Percentiles rank a stretch among this genome's conserved stretches.
Evolutionary conservation across 2,329 filamentous ascomycete genomes (phyloP).

Genomic region (Xylaria sp.): DNA sequence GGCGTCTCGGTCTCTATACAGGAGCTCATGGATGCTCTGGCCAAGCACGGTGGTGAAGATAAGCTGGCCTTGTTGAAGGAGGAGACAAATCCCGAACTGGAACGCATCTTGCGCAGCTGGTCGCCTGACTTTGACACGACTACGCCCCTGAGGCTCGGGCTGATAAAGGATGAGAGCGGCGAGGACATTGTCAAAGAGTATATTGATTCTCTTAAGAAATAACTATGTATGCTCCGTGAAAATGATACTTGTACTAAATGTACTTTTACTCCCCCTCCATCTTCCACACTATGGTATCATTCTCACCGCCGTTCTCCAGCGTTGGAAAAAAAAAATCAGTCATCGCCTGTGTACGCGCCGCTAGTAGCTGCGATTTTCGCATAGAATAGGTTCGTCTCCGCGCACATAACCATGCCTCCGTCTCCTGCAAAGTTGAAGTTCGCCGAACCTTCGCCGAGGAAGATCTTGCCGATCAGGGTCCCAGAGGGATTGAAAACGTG

Average conservation of each 20-base stretch:
- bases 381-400: slow-evolving; percentile 49
- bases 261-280: too few relatives aligned
- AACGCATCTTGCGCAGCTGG: slow-evolving; percentile 66
- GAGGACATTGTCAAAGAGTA: slow-evolving; percentile 63
- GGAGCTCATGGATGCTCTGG: slow-evolving; percentile 64
- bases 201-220: slow-evolving; percentile 46
- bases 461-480: slow-evolving; percentile 62
- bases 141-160: slow-evolving; percentile 56
- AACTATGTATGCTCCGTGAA: background rate
- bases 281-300: too few relatives aligned
- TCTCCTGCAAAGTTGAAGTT: slow-evolving; percentile 57
- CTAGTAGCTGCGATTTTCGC: slow-evolving; percentile 42
- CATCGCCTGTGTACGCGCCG: slow-evolving; percentile 23
- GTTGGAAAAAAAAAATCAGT: background rate
- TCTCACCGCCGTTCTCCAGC: too few relatives aligned
- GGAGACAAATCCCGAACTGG: slow-evolving; percentile 58
- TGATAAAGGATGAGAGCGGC: slow-evolving; percentile 56
- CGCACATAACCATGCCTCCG: slow-evolving; percentile 49
- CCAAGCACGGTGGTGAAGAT: slow-evolving; percentile 60
- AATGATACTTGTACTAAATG: background rate
- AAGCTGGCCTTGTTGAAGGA: slow-evolving; percentile 59
- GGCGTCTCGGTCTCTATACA: slow-evolving; percentile 63
- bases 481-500: slow-evolving; percentile 56
- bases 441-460: slow-evolving; percentile 51
- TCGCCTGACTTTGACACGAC: slow-evolving; percentile 60